phyloP scores from a whole-genome alignment of 148 eudicot species.

The Cornus kousa region DNA sequence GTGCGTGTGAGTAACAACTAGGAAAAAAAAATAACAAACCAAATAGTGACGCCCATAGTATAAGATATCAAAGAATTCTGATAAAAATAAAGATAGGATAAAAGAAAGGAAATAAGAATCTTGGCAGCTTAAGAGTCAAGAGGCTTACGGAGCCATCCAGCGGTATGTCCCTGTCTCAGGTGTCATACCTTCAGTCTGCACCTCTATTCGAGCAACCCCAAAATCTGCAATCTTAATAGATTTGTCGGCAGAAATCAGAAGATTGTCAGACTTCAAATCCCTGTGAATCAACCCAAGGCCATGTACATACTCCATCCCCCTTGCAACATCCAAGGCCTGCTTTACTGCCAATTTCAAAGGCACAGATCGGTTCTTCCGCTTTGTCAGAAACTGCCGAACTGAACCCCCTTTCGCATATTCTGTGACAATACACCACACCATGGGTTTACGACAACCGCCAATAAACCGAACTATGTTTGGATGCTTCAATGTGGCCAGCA shows the following conservation, averaged over 20 bases:
- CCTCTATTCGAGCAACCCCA: slow-evolving; percentile 98
- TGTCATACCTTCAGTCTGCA: slow-evolving; percentile 99
- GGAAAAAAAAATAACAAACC: background rate
- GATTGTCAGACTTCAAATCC: slow-evolving; percentile 92
- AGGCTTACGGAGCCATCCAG: slow-evolving; percentile 99
- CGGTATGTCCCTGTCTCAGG: slow-evolving; percentile 99
- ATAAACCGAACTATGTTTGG: slow-evolving; percentile 94
- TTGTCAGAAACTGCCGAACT: slow-evolving; percentile 80
- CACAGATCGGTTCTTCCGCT: slow-evolving; percentile 78
- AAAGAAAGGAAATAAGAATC: background rate
- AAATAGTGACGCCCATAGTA: background rate
- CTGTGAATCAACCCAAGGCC: slow-evolving; percentile 79
- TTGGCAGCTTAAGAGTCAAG: background rate
- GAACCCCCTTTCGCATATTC: slow-evolving; percentile 99
- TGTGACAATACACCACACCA: slow-evolving; percentile 99
- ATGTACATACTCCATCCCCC: slow-evolving; percentile 98
- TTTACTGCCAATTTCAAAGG: slow-evolving; percentile 91
- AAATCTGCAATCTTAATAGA: slow-evolving; percentile 98
- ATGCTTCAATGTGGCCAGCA: slow-evolving; percentile 90
- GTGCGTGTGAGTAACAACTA: too few relatives aligned
- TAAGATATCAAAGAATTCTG: background rate
- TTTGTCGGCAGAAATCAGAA: slow-evolving; percentile 79
- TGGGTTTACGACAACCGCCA: slow-evolving; percentile 92
- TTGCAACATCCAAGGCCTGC: slow-evolving; percentile 98
- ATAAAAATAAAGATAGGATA: background rate